Base-by-base conservation (phyloP, 495 filamentous ascomycete genomes). In the Venustampulla echinocandica region DNA sequence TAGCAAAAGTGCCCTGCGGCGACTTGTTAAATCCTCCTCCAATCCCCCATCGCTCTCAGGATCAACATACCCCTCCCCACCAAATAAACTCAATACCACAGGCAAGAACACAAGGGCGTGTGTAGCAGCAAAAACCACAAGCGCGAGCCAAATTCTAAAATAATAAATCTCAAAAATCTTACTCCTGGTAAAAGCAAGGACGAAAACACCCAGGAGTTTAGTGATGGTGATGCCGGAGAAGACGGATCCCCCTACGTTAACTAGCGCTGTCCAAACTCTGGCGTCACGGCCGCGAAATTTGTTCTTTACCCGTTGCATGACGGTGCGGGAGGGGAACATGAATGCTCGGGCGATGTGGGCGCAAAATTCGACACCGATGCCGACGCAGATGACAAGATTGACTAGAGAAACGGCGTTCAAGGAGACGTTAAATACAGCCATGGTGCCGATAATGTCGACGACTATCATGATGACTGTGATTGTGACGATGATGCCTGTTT, bases 121-220 rank as follows among this genome's bases (percentile, higher is more conserved):
- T 0, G 75, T 70, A 17, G 87, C 86, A n/a, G 87, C 93, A 50
- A 94, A 87, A 17, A 88, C 53, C 28, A 97, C 87, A 49, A 99
- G 71, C 35, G 90, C 83, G 17, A 95, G 61, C 92, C 92, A 99
- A 27, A 99, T 84, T 6, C 92, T 72, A 69, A 99, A 99, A 62
- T 97, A 99, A 64, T 97, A 99, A 44, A 97, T 85, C 70, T 97
- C 93, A 59, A 99, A 99, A 61, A 99, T 97, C 76, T 96, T 97
- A 64, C 87, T 94, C 19, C 85, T 68, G 6, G 92, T 99, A 52
- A 94, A 97, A 0, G 90, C 92, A 11, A 99, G 71, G 32, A 99
- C 92, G 39, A 74, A 82, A 2, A 99, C 93, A 1, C 92, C 92
- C 7, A 99, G 66, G 1, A 96, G 67, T 63, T 99, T 99, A 17